Base-by-base conservation (phyloP, 1,284 basidiomycete species). In the Irpex sp. region DNA sequence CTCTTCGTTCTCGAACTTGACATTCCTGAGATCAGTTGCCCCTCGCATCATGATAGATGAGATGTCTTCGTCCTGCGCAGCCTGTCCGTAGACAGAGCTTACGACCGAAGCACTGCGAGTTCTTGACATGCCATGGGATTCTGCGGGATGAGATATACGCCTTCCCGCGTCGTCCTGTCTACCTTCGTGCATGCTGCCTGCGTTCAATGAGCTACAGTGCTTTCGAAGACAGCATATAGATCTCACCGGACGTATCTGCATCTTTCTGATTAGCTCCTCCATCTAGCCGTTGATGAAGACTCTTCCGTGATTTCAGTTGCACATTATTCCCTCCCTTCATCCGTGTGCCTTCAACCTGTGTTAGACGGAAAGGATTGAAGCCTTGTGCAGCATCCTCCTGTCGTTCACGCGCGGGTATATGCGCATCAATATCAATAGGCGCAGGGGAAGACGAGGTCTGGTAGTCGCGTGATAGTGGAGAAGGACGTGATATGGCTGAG, bases 21-120 rank as follows among this genome's bases (percentile, higher is more conserved):
- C 67, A 61, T 69, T 73, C 50, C 72, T 63, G 2, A 75, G 60
- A 57, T 74, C 71, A 4, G 68, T 70, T 4, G 73, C 72, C 19
- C 72, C 71, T 8, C 71, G 67, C 71, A 74, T 73, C 74, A 74
- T 73, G 43, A 74, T 67, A 5, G 69, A 64, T 1, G 72, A 73
- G 5, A 74, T 67, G 54, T 75, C 73, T 43, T 74, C 72, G 3
- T 74, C 72, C 19, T 67, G 68, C 1, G 17, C 55, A 13, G 6
- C 54, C 8, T 47, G 56, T 4, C 62, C 67, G 17, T 60, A 62
- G 1, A 60, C 39, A 4, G 71, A 70, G 49, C 70, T 72, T 4
- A 67, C 54, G 1, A 71, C 69, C n/a, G 73, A 74, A 4, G 62
- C 69, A 43, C 73, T 74, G 46, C 72, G 65, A 3, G 71, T 72